phyloP scores from a whole-genome alignment of 2,329 filamentous ascomycete species.

The Esteya vermicola region DNA sequence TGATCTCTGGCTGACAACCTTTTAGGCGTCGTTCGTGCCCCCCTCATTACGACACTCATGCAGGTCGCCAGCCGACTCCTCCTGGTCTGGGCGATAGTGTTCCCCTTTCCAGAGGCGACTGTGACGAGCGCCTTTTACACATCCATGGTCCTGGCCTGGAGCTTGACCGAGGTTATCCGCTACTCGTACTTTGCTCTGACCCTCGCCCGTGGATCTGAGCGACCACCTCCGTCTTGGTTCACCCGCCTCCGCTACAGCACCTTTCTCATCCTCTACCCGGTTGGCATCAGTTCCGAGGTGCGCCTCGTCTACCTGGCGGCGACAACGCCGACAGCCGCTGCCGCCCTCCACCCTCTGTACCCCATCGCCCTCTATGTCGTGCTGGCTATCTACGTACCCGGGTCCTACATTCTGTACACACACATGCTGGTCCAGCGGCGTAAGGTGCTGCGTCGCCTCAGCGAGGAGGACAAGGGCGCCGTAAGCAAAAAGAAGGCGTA shows the following conservation, averaged over 20 bases:
- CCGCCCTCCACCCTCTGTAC: slow-evolving; percentile 28
- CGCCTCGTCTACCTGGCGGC: slow-evolving; percentile 57
- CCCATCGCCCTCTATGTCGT: slow-evolving; percentile 24
- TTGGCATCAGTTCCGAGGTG: slow-evolving; percentile 83
- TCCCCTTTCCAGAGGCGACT: slow-evolving; percentile 51
- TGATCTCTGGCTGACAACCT: neutral
- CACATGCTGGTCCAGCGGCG: slow-evolving; percentile 89
- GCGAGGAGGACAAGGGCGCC: slow-evolving; percentile 22
- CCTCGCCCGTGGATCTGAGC: slow-evolving; percentile 33
- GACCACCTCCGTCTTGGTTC: slow-evolving; percentile 28
- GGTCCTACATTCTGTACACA: slow-evolving; percentile 73
- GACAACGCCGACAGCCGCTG: slow-evolving; percentile 43
- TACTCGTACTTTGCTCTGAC: slow-evolving; percentile 83
- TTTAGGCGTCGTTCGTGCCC: slow-evolving; percentile 73
- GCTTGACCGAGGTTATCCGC: slow-evolving; percentile 78
- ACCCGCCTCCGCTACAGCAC: slow-evolving; percentile 83
- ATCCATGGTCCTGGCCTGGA: slow-evolving; percentile 78
- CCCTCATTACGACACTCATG: slow-evolving; percentile 72
- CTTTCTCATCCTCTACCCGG: slow-evolving; percentile 83
- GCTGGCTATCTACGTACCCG: slow-evolving; percentile 19
- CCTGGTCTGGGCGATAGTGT: slow-evolving; percentile 75
- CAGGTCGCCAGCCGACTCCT: slow-evolving; percentile 80
- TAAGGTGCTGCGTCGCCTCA: slow-evolving; percentile 58
- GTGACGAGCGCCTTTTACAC: slow-evolving; percentile 50
- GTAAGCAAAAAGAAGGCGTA: slow-evolving; percentile 28